Conservation (phyloP, 108 stramenopile genomes). For the Conticribra weissflogii region DNA sequence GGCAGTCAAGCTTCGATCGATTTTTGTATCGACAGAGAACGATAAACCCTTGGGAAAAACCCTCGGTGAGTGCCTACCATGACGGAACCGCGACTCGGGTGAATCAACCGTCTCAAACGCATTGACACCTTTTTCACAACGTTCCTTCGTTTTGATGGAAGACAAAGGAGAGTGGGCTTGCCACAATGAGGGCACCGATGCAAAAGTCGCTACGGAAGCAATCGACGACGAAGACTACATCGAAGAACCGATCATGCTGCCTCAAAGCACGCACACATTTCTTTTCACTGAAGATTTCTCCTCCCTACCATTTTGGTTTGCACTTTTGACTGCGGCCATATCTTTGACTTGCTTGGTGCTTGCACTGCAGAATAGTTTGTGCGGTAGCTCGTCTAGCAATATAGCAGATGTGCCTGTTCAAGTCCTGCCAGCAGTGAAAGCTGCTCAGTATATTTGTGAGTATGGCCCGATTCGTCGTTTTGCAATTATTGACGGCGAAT, state of each 20-base stretch:
- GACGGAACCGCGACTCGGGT: no score
- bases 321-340: conserved; percentile 6
- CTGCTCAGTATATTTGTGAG: conserved; percentile 29
- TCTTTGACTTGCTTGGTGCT: conserved; percentile 9
- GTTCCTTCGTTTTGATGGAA: no score
- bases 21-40: no score
- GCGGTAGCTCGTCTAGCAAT: conserved; percentile 5
- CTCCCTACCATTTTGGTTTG: conserved; percentile 22
- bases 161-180: no score
- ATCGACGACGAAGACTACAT: not conserved
- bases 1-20: no score
- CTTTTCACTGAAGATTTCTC: conserved; percentile 25
- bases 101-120: no score
- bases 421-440: conserved; percentile 8
- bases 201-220: no score
- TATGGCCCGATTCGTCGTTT: not conserved
- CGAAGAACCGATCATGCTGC: conserved; percentile 21
- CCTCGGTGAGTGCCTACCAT: no score
- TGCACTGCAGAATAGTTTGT: conserved; percentile 12
- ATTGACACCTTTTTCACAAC: no score
- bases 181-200: no score
- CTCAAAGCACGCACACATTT: conserved; percentile 26
- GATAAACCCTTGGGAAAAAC: no score
- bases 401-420: conserved; percentile 8
- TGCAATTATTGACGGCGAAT: no score